Base-by-base conservation (phyloP, 2,329 filamentous ascomycete genomes). In the Sarocladium oryzae region DNA sequence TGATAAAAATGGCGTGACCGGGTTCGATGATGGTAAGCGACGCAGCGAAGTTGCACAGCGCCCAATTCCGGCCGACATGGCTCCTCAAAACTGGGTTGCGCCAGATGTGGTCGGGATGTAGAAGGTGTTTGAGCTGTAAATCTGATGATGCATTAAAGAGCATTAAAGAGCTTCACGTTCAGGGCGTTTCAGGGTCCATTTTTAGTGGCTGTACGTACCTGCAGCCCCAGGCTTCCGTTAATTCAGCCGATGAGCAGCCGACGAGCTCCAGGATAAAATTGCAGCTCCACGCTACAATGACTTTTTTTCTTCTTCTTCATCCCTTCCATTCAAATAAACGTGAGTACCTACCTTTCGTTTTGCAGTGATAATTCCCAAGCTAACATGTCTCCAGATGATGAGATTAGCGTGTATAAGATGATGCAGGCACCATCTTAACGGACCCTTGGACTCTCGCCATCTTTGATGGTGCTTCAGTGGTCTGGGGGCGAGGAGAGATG, bases 301-400 rank as follows among this genome's bases (percentile, higher is more conserved):
- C 55, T 60, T 61, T 66, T 68, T 67, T 58, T 65, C 61, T 69
- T 65, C 61, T 69, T 70, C 67, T 70, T 77, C 78, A 76, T 72
- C 73, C 91, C 89, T 95, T 96, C 91, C 90, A 88, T 91, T 96
- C 95, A 95, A 95, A 86, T 84, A 85, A 82, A 89, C 77, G 91
- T 96, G 78, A 81, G 90, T 82, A 51, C 53, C 36, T 48, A 9
- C 43, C 50, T 21, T 36, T 26, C 16, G 10, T 16, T 30, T 18
- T 5, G 4, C 43, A 15, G 11, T 40, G 30, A 43, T 8, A 28
- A 21, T 23, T 24, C 3, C 28, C 45, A 23, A 37, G 28, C 67
- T 74, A 63, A 72, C 61, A 51, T 59, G 49, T 46, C 49, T 53
- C 37, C 64, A 96, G 90, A 95, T 97, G 92, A 99, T 97, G 93